phyloP scores from a whole-genome alignment of 1,284 basidiomycete species.

The Puccinia sorghi region DNA sequence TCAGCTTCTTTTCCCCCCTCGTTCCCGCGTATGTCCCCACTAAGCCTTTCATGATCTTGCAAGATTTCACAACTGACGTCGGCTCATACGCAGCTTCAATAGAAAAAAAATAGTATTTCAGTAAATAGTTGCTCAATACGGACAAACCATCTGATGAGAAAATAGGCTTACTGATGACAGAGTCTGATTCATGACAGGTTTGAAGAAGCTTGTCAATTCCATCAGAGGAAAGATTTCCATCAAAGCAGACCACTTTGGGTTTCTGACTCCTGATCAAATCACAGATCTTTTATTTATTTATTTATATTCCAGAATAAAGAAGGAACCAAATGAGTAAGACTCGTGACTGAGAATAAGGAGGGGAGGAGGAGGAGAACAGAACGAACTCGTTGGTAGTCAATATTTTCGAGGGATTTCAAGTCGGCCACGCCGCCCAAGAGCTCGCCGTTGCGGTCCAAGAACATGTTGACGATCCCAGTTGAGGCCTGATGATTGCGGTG shows the following conservation, averaged over 20 bases:
- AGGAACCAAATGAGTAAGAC: neutral
- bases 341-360: neutral
- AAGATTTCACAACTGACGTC: constrained; percentile 79
- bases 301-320: neutral
- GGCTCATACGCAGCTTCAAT: constrained; percentile 67
- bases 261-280: constrained; percentile 60
- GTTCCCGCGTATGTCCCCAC: neutral
- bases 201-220: constrained; percentile 64
- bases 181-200: constrained; percentile 51
- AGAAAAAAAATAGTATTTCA: neutral
- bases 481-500: neutral
- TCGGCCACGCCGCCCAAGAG: constrained; percentile 84
- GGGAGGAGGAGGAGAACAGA: neutral
- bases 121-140: neutral
- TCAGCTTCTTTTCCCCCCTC: neutral
- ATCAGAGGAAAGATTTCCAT: constrained; percentile 72
- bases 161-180: constrained; percentile 17
- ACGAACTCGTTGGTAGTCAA: constrained; percentile 61
- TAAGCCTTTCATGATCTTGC: constrained; percentile 69
- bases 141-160: neutral
- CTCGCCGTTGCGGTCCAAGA: constrained; percentile 72
- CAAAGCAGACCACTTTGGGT: constrained; percentile 72
- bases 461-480: constrained; percentile 71
- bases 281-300: constrained; percentile 59
- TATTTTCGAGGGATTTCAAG: constrained; percentile 71